Conservation (phyloP, 768 basidiomycete species). For the Hebeloma cylindrosporum region DNA sequence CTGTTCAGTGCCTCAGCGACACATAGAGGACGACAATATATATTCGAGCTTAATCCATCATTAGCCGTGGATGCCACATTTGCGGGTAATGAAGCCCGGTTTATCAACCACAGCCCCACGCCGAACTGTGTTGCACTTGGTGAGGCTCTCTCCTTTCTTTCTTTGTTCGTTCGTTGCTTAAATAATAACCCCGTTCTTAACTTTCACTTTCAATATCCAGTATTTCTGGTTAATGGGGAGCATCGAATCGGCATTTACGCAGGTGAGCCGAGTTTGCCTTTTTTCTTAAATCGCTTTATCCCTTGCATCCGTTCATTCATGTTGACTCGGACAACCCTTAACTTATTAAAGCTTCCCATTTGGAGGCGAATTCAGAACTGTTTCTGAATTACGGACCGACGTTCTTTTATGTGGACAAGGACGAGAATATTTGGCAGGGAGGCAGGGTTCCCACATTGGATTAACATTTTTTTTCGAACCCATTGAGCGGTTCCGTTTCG, state of each 20-base stretch:
- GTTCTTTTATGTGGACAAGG: too few species aligned
- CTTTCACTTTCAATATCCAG: constrained; percentile 28
- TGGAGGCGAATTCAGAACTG: too few species aligned
- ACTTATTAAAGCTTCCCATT: too few species aligned
- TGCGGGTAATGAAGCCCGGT: constrained; percentile 64
- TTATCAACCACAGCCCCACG: constrained; percentile 55
- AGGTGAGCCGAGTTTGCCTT: constrained; percentile 38
- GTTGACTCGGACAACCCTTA: too few species aligned
- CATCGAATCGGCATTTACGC: constrained; percentile 67
- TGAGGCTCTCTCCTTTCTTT: constrained; percentile 24
- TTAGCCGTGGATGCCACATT: constrained; percentile 54
- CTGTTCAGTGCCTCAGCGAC: constrained; percentile 35
- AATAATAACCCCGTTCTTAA: too few species aligned
- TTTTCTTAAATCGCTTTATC: not conserved
- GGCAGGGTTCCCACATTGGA: too few species aligned
- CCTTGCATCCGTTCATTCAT: too few species aligned
- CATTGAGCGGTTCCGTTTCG: too few species aligned
- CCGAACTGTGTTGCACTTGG: constrained; percentile 49
- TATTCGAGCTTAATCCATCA: constrained; percentile 51
- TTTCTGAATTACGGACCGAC: too few species aligned
- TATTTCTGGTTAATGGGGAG: constrained; percentile 61
- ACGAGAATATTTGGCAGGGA: too few species aligned
- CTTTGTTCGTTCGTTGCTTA: too few species aligned
- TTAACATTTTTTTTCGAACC: too few species aligned
- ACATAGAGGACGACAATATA: constrained; percentile 59